Percentiles rank a stretch among this genome's conserved stretches.
Evolutionary conservation across 371 early-diverging fungal genomes (phyloP).

Genomic region (Smittium culicis): DNA sequence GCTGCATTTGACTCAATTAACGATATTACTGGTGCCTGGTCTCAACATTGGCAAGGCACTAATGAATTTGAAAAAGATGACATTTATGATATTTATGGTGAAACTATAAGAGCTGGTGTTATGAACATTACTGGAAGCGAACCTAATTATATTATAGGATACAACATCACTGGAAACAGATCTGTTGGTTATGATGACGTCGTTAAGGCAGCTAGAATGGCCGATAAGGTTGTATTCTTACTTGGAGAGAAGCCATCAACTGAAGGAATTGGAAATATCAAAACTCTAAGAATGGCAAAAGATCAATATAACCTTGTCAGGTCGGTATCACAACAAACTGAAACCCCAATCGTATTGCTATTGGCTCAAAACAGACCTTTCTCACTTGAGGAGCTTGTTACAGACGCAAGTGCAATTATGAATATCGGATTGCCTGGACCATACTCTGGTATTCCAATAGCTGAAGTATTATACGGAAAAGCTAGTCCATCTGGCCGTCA

Average conservation of each 20-base stretch:
- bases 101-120: constrained; percentile 18
- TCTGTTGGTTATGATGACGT: constrained; percentile 25
- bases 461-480: constrained; percentile 37
- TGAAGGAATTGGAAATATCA: constrained; percentile 37
- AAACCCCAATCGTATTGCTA: constrained; percentile 36
- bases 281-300: constrained; percentile 33
- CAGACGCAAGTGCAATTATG: constrained; percentile 35
- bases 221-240: constrained; percentile 23
- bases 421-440: constrained; percentile 49
- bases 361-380: constrained; percentile 48
- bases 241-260: constrained; percentile 27
- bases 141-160: constrained; percentile 13
- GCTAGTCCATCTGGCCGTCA: constrained; percentile 38
- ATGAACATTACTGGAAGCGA: constrained; percentile 11
- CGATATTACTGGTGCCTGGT: constrained; percentile 23
- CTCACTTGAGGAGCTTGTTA: constrained; percentile 30
- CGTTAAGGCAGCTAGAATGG: constrained; percentile 18
- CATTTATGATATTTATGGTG: constrained; percentile 23
- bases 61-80: constrained; percentile 17
- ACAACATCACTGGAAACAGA: constrained; percentile 18
- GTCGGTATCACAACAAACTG: constrained; percentile 16
- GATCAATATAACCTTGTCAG: constrained; percentile 37
- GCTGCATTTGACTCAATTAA: constrained; percentile 22
- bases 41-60: constrained; percentile 22
- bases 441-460: constrained; percentile 42